Base-by-base conservation (phyloP, 169 alveolate genomes). In the Eimeria praecox region DNA sequence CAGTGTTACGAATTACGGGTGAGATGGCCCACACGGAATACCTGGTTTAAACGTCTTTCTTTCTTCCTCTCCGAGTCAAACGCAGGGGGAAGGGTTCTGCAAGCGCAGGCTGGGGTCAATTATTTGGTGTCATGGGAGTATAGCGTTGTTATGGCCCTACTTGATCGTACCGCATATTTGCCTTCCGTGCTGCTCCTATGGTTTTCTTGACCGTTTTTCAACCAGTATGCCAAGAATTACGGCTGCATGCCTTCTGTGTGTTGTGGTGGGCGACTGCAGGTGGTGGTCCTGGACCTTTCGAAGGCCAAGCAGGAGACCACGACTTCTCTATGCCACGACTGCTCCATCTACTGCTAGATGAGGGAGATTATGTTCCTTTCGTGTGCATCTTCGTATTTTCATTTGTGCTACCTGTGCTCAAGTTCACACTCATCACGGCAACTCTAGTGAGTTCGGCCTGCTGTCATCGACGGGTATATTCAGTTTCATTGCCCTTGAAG, bases 391-490 rank as follows among this genome's bases (percentile, higher is more conserved):
- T 52, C 52, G 42, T 30, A 4, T 92, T 92, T 52, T 92, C 95
- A 14, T 73, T 92, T 83, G 75, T 78, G n/a, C 35, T 92, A 6
- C 95, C 95, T 16, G n/a, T 77, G 38, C 49, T 78, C 73, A 92
- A 92, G 86, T 78, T 92, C 30, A 14, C 54, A 12, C 86, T 92
- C 30, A 54, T 92, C 40, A 18, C 94, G 22, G 87, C 52, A n/a
- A 30, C 87, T n/a, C 56, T 69, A 35, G 94, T 69, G 86, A 24
- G 16, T 10, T 56, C 87, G 42, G 59, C 87, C n/a, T 64, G 87
- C 16, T 40, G 94, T 30, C 94, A 87, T 42, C 94, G 56, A 40
- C 27, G 75, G 33, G 30, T 87, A 22, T 33, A 30, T 38, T 64
- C 71, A 38, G 94, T 22, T n/a, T 27, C 71, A 22, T 40, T 69